A percentile compares a stretch with the other conserved stretches of the same genome.
Evolutionary conservation across 371 early-diverging fungal genomes (phyloP).

Genomic region (Mucor lusitanicus): DNA sequence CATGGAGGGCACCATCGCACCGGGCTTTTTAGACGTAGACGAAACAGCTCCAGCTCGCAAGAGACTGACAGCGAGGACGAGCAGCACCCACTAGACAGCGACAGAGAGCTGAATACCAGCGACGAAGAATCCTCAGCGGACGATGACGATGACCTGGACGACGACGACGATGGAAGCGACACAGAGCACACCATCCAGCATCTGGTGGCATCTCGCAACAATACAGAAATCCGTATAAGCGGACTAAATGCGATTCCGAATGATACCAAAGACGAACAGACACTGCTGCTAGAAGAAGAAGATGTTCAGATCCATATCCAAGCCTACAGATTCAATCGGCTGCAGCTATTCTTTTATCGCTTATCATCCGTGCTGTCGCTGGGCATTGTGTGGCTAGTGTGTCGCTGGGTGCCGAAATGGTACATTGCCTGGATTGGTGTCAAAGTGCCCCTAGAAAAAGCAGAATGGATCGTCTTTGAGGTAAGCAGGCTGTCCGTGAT

Average conservation of each 20-base stretch:
- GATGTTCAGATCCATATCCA: constrained; percentile 57
- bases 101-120: constrained; percentile 32
- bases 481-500: constrained; percentile 25
- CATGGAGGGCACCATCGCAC: constrained; percentile 3
- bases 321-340: constrained; percentile 62
- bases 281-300: constrained; percentile 39
- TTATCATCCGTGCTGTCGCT: constrained; percentile 64
- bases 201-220: background rate
- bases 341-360: constrained; percentile 57
- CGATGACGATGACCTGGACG: background rate
- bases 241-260: constrained; percentile 18
- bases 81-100: constrained; percentile 4
- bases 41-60: constrained; percentile 23
- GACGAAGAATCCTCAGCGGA: constrained; percentile 25
- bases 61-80: constrained; percentile 4
- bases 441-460: constrained; percentile 61
- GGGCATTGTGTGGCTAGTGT: constrained; percentile 76
- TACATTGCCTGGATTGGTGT: constrained; percentile 69
- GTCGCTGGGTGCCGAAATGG: constrained; percentile 83
- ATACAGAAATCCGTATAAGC: constrained; percentile 10
- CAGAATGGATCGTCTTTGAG: constrained; percentile 70
- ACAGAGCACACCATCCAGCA: constrained; percentile 12
- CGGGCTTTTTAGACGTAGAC: constrained; percentile 25
- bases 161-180: constrained; percentile 15
- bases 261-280: constrained; percentile 23